Base-by-base conservation (phyloP, 176 grass and related monocot genomes). In the Alloteropsis semialata region DNA sequence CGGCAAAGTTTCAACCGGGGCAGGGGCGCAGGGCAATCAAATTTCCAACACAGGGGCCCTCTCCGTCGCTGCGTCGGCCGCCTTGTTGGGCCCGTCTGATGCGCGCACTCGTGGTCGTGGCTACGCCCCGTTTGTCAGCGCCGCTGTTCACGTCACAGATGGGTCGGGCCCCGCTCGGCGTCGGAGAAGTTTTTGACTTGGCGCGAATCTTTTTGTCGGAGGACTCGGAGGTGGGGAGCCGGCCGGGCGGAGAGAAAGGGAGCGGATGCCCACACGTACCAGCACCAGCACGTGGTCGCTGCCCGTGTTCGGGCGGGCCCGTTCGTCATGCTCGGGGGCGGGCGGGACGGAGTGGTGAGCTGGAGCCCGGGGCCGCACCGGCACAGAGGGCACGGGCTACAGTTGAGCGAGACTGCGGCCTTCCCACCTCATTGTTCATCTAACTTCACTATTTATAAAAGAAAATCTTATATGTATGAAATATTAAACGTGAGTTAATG, bases 121-220 rank as follows among this genome's bases (percentile, higher is more conserved):
- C 24, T 1, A 5, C 1, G 72, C 8, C 64, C 37, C 57, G 57
- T 78, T 39, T 38, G 60, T 75, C 87, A 84, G 65, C 49, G 3
- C 4, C 4, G 5, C 83, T 67, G 79, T 41, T 69, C 45, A 39
- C 10, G 44, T 11, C 13, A 9, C 57, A 49, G n/a, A 8, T 1
- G 38, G n/a, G n/a, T 1, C 18, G 65, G 64, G 72, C 3, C 72
- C 72, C 64, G 10, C 0, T 2, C 1, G 25, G 49, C 60, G 51
- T 78, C 57, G 38, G 74, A 18, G 37, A 33, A 46, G 79, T 78
- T 73, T 78, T 86, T 86, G 88, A 82, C 79, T 73, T 66, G 79
- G 72, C 46, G 65, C 83, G 65, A 82, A 83, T 86, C 79, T 58
- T 59, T 81, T 11, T 66, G 55, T 57, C 54, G 37, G 50, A 64